Base-by-base conservation (phyloP, 202 grass and related monocot species). In the Elaeis oleifera region DNA sequence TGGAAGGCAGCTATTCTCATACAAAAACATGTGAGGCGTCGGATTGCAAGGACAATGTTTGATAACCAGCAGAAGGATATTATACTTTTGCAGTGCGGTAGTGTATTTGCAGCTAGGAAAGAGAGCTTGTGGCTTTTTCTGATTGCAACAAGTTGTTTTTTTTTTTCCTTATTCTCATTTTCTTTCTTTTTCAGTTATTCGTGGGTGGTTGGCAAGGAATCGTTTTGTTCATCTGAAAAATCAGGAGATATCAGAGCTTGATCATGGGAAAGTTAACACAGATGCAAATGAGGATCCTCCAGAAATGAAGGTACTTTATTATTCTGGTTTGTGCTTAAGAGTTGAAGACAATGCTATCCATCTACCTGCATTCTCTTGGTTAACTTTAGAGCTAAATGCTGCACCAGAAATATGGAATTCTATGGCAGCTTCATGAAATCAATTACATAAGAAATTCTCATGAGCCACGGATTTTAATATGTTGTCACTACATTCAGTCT, bases 1-100 rank as follows among this genome's bases (percentile, higher is more conserved):
- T 87, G 89, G 85, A 99, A 71, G 22, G 80, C 95, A 67, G 73
- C 95, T 71, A 20, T 94, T 87, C 64, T 99, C 23, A 87, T 99
- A 72, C 89, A 99, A 75, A 99, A 91, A 49, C 75, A 89, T 61
- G 79, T 78, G 61, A 81, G 95, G 44, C 75, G 78, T 49, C 69
- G 49, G 67, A 73, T 87, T 64, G 80, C 85, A 67, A 31, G 71
- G 56, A 71, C 67, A 22, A 73, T 82, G 61, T 83, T 87, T 65
- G 67, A 55, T 74, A 63, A 72, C 71, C 70, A 75, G 49, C 75
- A 87, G 28, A 94, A 84, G 64, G 71, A 80, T 85, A 76, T 89
- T 17, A 49, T 87, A 50, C 39, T 94, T 82, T 87, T 90, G 67
- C 85, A 94, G 50, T 94, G 88, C 32, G 85, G 94, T 99, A 84